Conservation (phyloP, 768 basidiomycete species). For the Calocera cornea region DNA sequence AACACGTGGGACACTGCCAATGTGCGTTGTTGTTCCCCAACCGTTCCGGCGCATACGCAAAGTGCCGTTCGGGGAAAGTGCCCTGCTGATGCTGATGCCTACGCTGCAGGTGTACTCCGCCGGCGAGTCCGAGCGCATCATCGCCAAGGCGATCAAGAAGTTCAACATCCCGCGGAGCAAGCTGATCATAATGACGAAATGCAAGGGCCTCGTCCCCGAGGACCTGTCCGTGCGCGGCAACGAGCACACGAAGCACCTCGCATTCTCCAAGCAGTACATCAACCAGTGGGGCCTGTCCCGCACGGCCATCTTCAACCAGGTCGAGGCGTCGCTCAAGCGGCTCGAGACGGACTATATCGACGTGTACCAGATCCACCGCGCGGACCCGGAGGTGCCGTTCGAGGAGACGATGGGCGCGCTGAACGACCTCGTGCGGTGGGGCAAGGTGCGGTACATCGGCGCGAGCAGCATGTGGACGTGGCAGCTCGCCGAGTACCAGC, state of each 20-base stretch:
- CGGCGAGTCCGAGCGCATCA: constrained; percentile 48
- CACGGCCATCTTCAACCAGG: constrained; percentile 32
- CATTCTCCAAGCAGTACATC: constrained; percentile 11
- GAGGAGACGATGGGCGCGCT: constrained; percentile 39
- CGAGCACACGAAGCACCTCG: constrained; percentile 11
- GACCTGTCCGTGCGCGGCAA: not conserved
- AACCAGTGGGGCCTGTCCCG: constrained; percentile 18
- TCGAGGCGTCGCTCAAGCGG: constrained; percentile 30
- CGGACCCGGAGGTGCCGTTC: constrained; percentile 32
- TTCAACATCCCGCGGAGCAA: constrained; percentile 55
- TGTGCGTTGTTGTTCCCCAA: constrained; percentile 16
- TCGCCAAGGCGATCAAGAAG: constrained; percentile 60
- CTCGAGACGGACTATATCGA: constrained; percentile 38
- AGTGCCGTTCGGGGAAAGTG: no score
- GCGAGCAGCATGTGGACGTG: constrained; percentile 33
- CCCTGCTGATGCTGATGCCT: no score
- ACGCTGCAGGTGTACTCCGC: constrained; percentile 45
- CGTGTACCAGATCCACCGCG: constrained; percentile 31
- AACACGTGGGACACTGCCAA: constrained; percentile 33
- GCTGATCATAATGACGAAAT: constrained; percentile 67
- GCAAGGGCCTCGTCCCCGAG: constrained; percentile 2
- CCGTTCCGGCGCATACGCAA: no score
- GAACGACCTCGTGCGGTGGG: constrained; percentile 38
- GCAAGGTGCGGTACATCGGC: constrained; percentile 37
- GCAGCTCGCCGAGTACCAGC: constrained; percentile 24